Base-by-base conservation (phyloP, 208 protist genomes). In the Trypanosoma mega region DNA sequence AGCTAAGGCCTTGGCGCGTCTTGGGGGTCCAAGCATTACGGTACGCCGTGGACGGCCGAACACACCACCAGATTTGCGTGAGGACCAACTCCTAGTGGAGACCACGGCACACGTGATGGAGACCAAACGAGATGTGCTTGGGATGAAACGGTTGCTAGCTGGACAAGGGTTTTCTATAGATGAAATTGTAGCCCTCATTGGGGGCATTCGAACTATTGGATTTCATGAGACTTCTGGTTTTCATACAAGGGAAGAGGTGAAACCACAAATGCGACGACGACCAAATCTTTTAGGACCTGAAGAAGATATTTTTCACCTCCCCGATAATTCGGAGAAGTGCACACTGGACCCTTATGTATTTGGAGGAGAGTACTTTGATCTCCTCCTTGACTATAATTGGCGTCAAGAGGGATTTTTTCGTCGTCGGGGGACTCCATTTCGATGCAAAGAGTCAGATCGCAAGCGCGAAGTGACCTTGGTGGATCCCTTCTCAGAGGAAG, bases 301-400 rank as follows among this genome's bases (percentile, higher is more conserved):
- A 20, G 68, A 67, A 34, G 76, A 85, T 33, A 65, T 78, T 43
- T 81, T 82, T 54, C 70, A 78, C 36, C 36, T 85, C 18, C 80
- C 82, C 1, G 71, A 81, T 24, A 83, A 62, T 4, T 44, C 72
- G 14, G 63, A 82, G 12, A 92, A 95, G 49, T 88, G 78, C 37
- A 90, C 88, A 0, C 68, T 89, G 34, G 85, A 95, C 52, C 88
- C 88, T 4, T 95, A 92, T 62, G 83, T 92, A 2, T 92, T 95
- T 77, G 85, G 83, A 18, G 76, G 76, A 9, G 83, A 92, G 41
- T 95, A 95, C 53, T 95, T 93, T 68, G 72, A 90, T 62, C 64
- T 90, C 26, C 60, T 95, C 0, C 62, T 95, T 20, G 84, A 92
- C 56, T 92, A 93, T 61, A 80, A 91, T 30, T 95, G 89, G 86